Conservation (phyloP, 495 filamentous ascomycete genomes). For the Podospora bellae-mahoneyi region DNA sequence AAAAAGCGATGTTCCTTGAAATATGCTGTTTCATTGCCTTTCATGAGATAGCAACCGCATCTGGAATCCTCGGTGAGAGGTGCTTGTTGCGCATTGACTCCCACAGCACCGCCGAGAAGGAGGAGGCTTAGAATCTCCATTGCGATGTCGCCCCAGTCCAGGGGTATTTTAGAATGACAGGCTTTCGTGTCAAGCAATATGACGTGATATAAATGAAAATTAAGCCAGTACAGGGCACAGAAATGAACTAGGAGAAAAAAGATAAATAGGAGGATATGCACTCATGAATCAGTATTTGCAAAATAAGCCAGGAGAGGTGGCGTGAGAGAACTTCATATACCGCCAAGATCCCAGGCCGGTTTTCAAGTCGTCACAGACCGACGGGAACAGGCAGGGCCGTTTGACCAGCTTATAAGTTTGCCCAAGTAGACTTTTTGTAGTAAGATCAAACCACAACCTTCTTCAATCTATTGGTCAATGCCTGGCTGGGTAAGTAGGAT, state of each 20-base stretch:
- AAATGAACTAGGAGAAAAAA: background rate
- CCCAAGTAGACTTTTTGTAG: background rate
- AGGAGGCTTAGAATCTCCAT: constrained; percentile 5
- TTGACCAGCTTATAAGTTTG: constrained; percentile 4
- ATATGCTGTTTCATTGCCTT: constrained; percentile 48
- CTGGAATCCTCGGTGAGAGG: constrained; percentile 30
- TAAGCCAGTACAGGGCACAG: background rate
- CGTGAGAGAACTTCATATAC: background rate
- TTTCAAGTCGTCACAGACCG: constrained; percentile 18
- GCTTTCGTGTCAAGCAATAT: too few relatives aligned
- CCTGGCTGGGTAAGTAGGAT: constrained; percentile 11
- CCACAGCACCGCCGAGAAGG: constrained; percentile 27
- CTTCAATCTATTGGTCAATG: constrained; percentile 27
- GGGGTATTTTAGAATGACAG: background rate
- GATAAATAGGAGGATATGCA: background rate
- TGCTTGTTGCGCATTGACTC: constrained; percentile 17
- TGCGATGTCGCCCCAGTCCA: background rate
- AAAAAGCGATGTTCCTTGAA: constrained; percentile 64
- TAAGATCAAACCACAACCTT: background rate
- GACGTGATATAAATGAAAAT: background rate
- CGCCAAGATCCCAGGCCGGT: background rate
- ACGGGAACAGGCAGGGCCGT: constrained; percentile 20
- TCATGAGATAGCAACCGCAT: constrained; percentile 51
- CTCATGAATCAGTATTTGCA: background rate
- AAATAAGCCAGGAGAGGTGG: background rate